phyloP scores from a whole-genome alignment of 2,329 filamentous ascomycete genomes.

The Trichoderma sp. region DNA sequence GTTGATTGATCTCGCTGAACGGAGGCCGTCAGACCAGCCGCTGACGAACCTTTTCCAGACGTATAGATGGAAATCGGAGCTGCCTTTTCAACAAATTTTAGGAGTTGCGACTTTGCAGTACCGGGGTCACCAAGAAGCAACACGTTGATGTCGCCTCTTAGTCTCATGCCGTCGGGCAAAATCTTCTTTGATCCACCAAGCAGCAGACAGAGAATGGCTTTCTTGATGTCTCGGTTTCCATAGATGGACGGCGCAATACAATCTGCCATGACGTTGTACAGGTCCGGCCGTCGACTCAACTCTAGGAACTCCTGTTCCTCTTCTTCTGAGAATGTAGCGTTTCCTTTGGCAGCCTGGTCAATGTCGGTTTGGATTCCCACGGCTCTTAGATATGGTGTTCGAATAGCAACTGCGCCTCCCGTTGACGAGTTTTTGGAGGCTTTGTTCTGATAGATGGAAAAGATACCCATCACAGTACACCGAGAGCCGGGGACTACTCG shows the following conservation, averaged over 20 bases:
- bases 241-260: slow-evolving; percentile 98
- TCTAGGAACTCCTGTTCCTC: slow-evolving; percentile 96
- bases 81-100: slow-evolving; percentile 97
- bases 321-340: slow-evolving; percentile 81
- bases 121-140: slow-evolving; percentile 93
- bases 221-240: slow-evolving; percentile 94
- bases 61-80: slow-evolving; percentile 98
- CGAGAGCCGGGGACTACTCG: slow-evolving; percentile 91
- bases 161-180: slow-evolving; percentile 92
- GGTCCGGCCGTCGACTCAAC: slow-evolving; percentile 81
- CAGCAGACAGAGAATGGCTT: slow-evolving; percentile 88
- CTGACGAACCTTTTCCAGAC: slow-evolving; percentile 95
- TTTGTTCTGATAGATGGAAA: slow-evolving; percentile 96
- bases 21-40: slow-evolving; percentile 93
- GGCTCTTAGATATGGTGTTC: slow-evolving; percentile 89
- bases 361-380: slow-evolving; percentile 89
- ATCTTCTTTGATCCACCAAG: slow-evolving; percentile 98
- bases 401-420: slow-evolving; percentile 83
- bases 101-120: slow-evolving; percentile 93
- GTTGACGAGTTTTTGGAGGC: slow-evolving; percentile 71
- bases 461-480: slow-evolving; percentile 94
- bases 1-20: slow-evolving; percentile 91
- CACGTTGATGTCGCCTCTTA: slow-evolving; percentile 97
- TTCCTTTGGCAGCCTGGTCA: slow-evolving; percentile 84
- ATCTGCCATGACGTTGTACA: slow-evolving; percentile 86